Base-by-base conservation (phyloP, 1,284 basidiomycete species). In the Rhodotorula glutinis region DNA sequence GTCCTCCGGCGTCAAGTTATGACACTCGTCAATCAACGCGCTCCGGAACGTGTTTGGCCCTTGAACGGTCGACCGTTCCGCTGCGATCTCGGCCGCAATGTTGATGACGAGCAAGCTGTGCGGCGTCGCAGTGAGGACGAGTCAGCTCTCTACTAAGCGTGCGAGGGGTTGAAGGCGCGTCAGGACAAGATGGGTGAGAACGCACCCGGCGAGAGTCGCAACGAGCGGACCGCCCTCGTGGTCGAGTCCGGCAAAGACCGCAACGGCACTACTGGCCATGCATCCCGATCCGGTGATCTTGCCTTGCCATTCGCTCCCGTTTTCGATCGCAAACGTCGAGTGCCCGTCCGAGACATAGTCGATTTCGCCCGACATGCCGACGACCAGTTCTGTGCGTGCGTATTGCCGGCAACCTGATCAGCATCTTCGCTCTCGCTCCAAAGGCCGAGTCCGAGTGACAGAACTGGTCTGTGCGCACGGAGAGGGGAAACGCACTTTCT, bases 241-340 rank as follows among this genome's bases (percentile, higher is more conserved):
- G 7, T 40, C 41, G 53, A 75, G 30, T 7, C 29, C 90, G 87
- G 71, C 82, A 80, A 41, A 87, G 85, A 29, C 91, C 77, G 70
- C 80, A 79, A 25, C 82, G 81, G 57, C 79, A 77, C 47, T 80
- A 44, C 92, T 93, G 5, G 89, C 85, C 77, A 95, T 87, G 77
- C 94, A 98, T 2, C 94, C 93, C 29, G 88, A 89, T 0, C 92
- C 94, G 0, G 94, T 96, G 70, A 96, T 92, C 44, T 85, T 81
- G 0, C 87, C 88, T 10, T 96, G 84, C 19, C 90, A 80, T 17
- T 83, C 80, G 73, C 91, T 84, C 0, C 95, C 94, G 75, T 97
- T 97, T 1, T 82, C 80, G 9, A 91, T 80, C 30, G 83, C 82
- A 38, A 92, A 82, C 3, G 90, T 87, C 7, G 80, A 82, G 8